Evolutionary conservation across 1,284 basidiomycete genomes (phyloP), one percentile per base, ranked within the genome.

Genomic region (Flammula alnicola): DNA sequence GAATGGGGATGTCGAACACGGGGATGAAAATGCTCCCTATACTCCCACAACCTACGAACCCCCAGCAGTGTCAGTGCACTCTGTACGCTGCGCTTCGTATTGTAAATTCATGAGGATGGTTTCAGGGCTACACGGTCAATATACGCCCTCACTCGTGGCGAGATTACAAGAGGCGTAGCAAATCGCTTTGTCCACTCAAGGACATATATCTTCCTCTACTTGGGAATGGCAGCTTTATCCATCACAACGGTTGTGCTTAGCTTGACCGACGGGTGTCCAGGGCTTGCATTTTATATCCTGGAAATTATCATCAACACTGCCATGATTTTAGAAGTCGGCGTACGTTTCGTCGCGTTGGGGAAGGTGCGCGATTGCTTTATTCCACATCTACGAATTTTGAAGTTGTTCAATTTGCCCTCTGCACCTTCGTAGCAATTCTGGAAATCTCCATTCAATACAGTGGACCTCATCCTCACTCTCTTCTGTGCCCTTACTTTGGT

Each of bases 321-420:
- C 6, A 96, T 98, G 95, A 96, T 98, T 49, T 68, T 88, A 17
- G 95, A 98, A 73, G 95, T 98, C 12, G 78, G 78, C 1, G 88
- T 95, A 44, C 83, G 95, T 22, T 88, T 96, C 66, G 75, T 95
- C 44, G 95, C 95, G 1, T 91, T 96, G 62, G 94, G 94, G 54
- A 81, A 84, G 68, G 95, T 96, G 62, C 61, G 88, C 1, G 19
- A 16, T 49, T 47, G 17, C 25, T 35, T 31, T 33, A 19, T 16
- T n/a, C n/a, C n/a, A n/a, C n/a, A n/a, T n/a, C n/a, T n/a, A n/a
- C n/a, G n/a, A n/a, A n/a, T n/a, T n/a, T n/a, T n/a, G n/a, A n/a
- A n/a, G n/a, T n/a, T n/a, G n/a, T n/a, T n/a, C n/a, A n/a, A n/a
- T n/a, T n/a, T n/a, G n/a, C n/a, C n/a, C n/a, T n/a, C n/a, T n/a